Base-by-base conservation (phyloP, 352 stramenopile genomes). In the Pythium oligandrum region DNA sequence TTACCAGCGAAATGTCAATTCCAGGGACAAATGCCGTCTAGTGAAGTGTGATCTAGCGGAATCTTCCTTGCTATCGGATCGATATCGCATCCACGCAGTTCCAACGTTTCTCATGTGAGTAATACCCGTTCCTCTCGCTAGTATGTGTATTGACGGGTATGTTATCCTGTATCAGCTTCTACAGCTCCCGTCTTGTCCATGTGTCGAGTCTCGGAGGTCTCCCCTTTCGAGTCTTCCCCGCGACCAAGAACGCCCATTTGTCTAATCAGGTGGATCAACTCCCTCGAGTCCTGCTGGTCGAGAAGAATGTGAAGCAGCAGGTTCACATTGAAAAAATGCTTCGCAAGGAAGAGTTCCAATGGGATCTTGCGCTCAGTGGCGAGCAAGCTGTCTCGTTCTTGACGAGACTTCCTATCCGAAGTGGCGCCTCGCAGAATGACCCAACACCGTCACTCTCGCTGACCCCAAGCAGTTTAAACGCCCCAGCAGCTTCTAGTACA, bases 21-120 rank as follows among this genome's bases (percentile, higher is more conserved):
- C 12, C 38, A 68, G 66, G 31, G 42, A 40, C 53, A 89, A 70
- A 54, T 89, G 70, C 40, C 57, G 64, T 3, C 50, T 95, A 3
- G 67, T 88, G 54, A 88, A 90, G 59, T 88, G 85, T 48, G 76
- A 92, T 44, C 70, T 95, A 33, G 62, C 76, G 12, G 78, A 90
- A 51, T 89, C 66, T 4, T 55, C 71, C 34, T 40, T 66, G 39
- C 57, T 93, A 6, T 65, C 73, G 4, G 62, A 90, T 45, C 74
- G 78, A 12, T 95, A 76, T 48, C 68, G 73, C 11, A 78, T 95
- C 63, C 75, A 76, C 55, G 80, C 84, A 1, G 53, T 78, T 2
- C 84, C 84, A 32, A 88, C 82, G 2, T 93, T 87, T 43, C 72
- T 95, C 42, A 69, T 90, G 72, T 93, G 70, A 12, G 64, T 54